A percentile compares a stretch with the other conserved stretches of the same genome.
Evolutionary conservation across 257 asterid species (phyloP).

Genomic region (Handroanthus guayacan): DNA sequence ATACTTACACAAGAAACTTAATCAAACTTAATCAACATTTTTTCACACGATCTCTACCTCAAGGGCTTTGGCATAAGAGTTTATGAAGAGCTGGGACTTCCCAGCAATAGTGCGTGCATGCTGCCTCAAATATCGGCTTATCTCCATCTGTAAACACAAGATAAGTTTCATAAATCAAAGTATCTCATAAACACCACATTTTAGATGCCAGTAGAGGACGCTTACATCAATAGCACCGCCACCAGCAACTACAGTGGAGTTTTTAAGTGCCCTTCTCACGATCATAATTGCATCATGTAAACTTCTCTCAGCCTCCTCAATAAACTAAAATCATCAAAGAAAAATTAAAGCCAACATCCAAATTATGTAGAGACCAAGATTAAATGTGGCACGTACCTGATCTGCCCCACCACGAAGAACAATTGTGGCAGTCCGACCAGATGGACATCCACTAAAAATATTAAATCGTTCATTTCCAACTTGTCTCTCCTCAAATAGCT

Average conservation of each 20-base stretch:
- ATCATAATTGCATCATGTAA: conserved; percentile 84
- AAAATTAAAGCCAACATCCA: conserved; percentile 27
- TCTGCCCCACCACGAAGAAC: conserved; percentile 99
- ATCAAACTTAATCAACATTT: neutral
- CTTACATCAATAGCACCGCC: conserved; percentile 97
- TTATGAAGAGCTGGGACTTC: conserved; percentile 84
- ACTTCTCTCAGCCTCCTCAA: conserved; percentile 81
- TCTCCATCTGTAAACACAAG: conserved; percentile 72
- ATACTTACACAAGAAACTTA: neutral
- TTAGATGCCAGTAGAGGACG: conserved; percentile 19
- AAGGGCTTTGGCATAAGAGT: conserved; percentile 88
- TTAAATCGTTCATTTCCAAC: conserved; percentile 96
- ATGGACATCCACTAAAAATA: conserved; percentile 89
- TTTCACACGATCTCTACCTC: conserved; percentile 57
- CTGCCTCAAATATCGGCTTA: conserved; percentile 85
- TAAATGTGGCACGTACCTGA: conserved; percentile 59
- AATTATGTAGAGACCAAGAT: conserved; percentile 17
- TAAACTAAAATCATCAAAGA: conserved; percentile 47
- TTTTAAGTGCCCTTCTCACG: conserved; percentile 84
- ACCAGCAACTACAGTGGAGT: conserved; percentile 91
- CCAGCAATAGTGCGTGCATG: conserved; percentile 90
- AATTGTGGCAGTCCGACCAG: conserved; percentile 87
- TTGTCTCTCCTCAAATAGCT: conserved; percentile 87
- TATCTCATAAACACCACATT: neutral
- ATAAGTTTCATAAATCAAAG: conserved; percentile 23